Evolutionary conservation across 2,329 filamentous ascomycete species (phyloP).

Genomic region (Rhynchosporium secalis): DNA sequence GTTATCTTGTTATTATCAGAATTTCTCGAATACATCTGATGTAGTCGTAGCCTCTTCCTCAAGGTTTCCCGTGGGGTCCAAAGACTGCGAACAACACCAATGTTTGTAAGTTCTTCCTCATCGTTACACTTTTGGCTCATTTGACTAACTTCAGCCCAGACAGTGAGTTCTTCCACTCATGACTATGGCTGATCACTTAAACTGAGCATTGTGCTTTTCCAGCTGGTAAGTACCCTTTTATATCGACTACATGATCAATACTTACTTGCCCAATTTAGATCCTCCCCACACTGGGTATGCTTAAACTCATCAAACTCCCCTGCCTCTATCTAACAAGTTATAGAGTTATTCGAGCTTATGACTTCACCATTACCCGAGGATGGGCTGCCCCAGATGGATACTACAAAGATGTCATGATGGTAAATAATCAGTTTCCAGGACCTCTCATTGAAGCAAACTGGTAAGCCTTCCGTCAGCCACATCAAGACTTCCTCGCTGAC

Average conservation of each 20-base stretch:
- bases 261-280: conserved; percentile 1
- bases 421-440: conserved; percentile 7
- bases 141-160: neutral
- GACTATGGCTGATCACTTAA: neutral
- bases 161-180: neutral
- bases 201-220: neutral
- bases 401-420: conserved; percentile 12
- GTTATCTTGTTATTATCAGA: neutral
- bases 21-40: neutral
- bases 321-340: neutral
- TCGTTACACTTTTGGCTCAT: neutral
- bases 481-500: neutral
- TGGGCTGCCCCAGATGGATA: conserved; percentile 9
- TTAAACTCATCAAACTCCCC: too few species aligned
- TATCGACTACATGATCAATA: neutral
- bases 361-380: conserved; percentile 3
- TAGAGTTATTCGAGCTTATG: conserved; percentile 5
- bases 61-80: conserved; percentile 8
- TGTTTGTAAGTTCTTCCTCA: neutral
- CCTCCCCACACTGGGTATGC: conserved; percentile 9
- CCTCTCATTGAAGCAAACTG: conserved; percentile 9
- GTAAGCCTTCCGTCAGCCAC: neutral
- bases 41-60: neutral
- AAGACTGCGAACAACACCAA: conserved; percentile 8
- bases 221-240: neutral